Evolutionary conservation across 192 early-diverging fungal species (phyloP).

Genomic region (Backusella tarrabulga): DNA sequence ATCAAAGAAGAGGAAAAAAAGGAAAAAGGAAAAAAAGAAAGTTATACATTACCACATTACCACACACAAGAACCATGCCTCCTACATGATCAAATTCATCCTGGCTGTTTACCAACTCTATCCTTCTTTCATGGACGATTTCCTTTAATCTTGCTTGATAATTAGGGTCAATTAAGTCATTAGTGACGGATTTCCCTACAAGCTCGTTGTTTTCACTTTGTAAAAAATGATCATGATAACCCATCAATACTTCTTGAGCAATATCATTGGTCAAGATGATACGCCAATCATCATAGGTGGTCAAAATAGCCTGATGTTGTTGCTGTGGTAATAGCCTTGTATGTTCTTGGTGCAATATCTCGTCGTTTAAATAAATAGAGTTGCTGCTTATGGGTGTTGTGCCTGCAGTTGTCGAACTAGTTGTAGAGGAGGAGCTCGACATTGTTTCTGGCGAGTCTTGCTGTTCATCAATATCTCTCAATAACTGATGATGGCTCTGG

Average conservation of each 20-base stretch:
- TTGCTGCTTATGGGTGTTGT: conserved; percentile 21
- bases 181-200: conserved; percentile 14
- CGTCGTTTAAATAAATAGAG: conserved; percentile 45
- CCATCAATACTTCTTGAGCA: conserved; percentile 7
- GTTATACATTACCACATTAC: conserved; percentile 27
- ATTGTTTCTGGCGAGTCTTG: background rate
- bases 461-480: background rate
- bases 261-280: conserved; percentile 21
- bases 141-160: conserved; percentile 24
- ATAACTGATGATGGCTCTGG: background rate
- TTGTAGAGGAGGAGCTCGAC: background rate
- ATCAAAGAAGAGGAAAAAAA: background rate
- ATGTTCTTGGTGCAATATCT: conserved; percentile 34
- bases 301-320: conserved; percentile 24
- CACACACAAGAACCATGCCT: conserved; percentile 33
- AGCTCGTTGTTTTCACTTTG: conserved; percentile 34
- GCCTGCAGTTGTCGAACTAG: background rate
- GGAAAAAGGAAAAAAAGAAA: conserved; percentile 1
- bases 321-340: background rate
- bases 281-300: conserved; percentile 21
- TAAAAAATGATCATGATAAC: conserved; percentile 23
- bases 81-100: conserved; percentile 1
- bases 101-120: conserved; percentile 15
- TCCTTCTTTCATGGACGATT: conserved; percentile 29
- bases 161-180: conserved; percentile 21